Percentiles rank a stretch among this genome's conserved stretches.
These are phyloP conservation scores for Sphaerulina vaccinii DNA, from an alignment of 2,329 filamentous ascomycete species.

Conservation along the genomic window DNA sequence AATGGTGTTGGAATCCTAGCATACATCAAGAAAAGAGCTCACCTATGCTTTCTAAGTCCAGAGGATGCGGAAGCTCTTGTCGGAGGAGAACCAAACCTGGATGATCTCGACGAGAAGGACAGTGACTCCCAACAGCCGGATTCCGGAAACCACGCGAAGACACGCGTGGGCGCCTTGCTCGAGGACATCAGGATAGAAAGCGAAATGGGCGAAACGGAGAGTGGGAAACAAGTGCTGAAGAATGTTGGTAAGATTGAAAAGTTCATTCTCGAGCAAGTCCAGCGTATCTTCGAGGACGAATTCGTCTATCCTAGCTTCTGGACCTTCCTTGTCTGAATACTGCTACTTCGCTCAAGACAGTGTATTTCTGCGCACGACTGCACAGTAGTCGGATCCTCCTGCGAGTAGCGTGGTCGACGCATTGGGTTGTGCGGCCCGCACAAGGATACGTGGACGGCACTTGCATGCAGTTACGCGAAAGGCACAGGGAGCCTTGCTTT, in stretches of 20 bases:
- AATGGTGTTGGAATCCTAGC: constrained; percentile 92
- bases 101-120: constrained; percentile 30
- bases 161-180: constrained; percentile 64
- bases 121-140: neutral
- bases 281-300: constrained; percentile 96
- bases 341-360: neutral
- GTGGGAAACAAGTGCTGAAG: constrained; percentile 90
- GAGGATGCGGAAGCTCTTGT: constrained; percentile 77
- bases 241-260: constrained; percentile 98
- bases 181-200: constrained; percentile 96
- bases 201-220: constrained; percentile 90
- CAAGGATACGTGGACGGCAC: neutral
- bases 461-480: constrained; percentile 14
- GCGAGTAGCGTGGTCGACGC: neutral
- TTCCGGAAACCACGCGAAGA: constrained; percentile 22
- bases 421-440: neutral
- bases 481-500: constrained; percentile 7
- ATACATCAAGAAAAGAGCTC: constrained; percentile 81
- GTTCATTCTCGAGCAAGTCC: constrained; percentile 94
- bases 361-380: neutral
- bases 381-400: neutral
- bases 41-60: constrained; percentile 91
- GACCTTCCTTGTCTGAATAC: constrained; percentile 76
- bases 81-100: constrained; percentile 44
- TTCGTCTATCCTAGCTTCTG: constrained; percentile 98